Evolutionary conservation across 2,329 filamentous ascomycete species (phyloP), one percentile per base, ranked within the genome.

Genomic region (Emergomyces orientalis): DNA sequence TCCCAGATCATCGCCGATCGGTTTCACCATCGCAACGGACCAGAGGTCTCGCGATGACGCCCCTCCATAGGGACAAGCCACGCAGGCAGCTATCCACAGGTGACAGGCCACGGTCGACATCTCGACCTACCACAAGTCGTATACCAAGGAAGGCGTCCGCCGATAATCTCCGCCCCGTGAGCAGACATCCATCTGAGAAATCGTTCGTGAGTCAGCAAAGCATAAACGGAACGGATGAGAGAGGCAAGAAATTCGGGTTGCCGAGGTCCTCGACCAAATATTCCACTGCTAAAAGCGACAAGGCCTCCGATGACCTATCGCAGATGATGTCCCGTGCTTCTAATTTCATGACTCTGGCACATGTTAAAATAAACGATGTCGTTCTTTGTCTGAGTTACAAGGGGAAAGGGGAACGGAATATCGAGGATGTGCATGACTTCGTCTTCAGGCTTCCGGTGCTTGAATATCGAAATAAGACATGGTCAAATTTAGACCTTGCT

Each of bases 391-490:
- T 99, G 34, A 95, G 90, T 72, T 97, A 97, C 82, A 96, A 97
- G 75, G 94, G 95, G 71, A 95, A 91, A 74, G 91, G 92, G 54
- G 90, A 96, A 67, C 90, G 92, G 72, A 99, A 97, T 71, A 84
- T 99, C 63, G 91, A 97, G 77, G 95, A 99, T 75, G 88, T 99
- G 19, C 93, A 99, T 76, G 88, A 97, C 72, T 95, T 99, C 69
- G 94, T 99, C 58, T 99, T 99, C 83, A 87, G 91, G 41, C 85
- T 99, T 77, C 94, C 94, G 3, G 88, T 89, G 1, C 87, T 99
- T 56, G 94, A 99, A 74, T 97, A 96, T 78, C 86, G 91, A 66
- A 99, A 99, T 81, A 99, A 99, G 80, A 97, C 92, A 9, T 99
- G 94, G 94, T 97, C 91, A 7, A 99, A 97, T 73, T 83, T 99